Evolutionary conservation across 1,284 basidiomycete species (phyloP).

Genomic region (Fereydounia khargensis): DNA sequence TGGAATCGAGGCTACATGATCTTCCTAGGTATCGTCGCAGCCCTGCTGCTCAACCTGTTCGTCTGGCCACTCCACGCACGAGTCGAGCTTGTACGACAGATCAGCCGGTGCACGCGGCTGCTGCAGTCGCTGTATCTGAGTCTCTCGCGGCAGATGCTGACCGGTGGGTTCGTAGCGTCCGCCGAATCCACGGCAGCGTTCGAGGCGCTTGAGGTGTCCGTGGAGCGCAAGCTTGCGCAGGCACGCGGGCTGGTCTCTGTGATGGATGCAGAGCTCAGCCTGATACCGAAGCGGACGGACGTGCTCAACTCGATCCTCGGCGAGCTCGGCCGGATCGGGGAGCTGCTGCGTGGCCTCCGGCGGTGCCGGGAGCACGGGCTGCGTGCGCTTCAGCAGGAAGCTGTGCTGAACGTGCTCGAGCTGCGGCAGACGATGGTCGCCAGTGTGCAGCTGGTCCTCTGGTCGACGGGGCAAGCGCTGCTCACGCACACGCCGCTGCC

Average conservation of each 20-base stretch:
- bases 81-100: slow-evolving; percentile 30
- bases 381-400: slow-evolving; percentile 56
- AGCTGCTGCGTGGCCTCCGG: slow-evolving; percentile 58
- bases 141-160: slow-evolving; percentile 47
- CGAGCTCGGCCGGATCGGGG: slow-evolving; percentile 56
- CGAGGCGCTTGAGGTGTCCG: slow-evolving; percentile 45
- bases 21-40: slow-evolving; percentile 46
- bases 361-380: slow-evolving; percentile 56
- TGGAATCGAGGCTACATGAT: slow-evolving; percentile 50
- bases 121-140: slow-evolving; percentile 45
- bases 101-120: slow-evolving; percentile 23
- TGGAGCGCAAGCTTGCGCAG: slow-evolving; percentile 52
- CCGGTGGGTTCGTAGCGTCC: slow-evolving; percentile 18
- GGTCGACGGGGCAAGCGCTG: slow-evolving; percentile 60
- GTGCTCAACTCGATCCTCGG: slow-evolving; percentile 59
- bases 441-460: slow-evolving; percentile 60
- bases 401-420: slow-evolving; percentile 60
- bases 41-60: slow-evolving; percentile 43
- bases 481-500: slow-evolving; percentile 60
- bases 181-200: slow-evolving; percentile 27
- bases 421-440: slow-evolving; percentile 60
- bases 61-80: slow-evolving; percentile 52
- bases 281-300: slow-evolving; percentile 60
- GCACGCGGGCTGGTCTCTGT: slow-evolving; percentile 55
- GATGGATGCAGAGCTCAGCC: slow-evolving; percentile 58